A percentile compares a stretch with the other conserved stretches of the same genome.
Evolutionary conservation across 1,284 basidiomycete genomes (phyloP).

Genomic region (Gymnopus androsaceus): DNA sequence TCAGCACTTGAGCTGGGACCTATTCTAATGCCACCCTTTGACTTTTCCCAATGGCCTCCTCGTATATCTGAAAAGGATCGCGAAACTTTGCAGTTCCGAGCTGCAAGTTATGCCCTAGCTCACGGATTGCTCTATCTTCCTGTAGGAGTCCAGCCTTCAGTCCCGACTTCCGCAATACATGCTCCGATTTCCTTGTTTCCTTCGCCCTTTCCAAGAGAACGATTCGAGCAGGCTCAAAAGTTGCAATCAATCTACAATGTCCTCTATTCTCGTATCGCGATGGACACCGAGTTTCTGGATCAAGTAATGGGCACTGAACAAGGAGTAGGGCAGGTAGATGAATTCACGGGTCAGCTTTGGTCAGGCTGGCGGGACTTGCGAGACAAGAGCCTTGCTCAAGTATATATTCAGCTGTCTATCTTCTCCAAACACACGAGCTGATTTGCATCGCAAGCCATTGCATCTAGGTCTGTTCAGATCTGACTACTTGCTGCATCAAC

Average conservation of each 20-base stretch:
- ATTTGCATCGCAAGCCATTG: constrained; percentile 53
- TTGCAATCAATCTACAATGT: constrained; percentile 84
- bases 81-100: constrained; percentile 59
- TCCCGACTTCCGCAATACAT: constrained; percentile 78
- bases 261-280: constrained; percentile 84
- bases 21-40: constrained; percentile 35
- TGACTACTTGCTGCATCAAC: constrained; percentile 89
- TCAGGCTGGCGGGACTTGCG: constrained; percentile 79
- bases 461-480: constrained; percentile 95
- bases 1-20: too few species aligned
- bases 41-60: constrained; percentile 74
- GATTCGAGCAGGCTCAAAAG: constrained; percentile 69
- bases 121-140: constrained; percentile 87
- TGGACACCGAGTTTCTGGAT: constrained; percentile 81
- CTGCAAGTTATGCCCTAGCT: constrained; percentile 84
- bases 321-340: constrained; percentile 82
- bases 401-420: constrained; percentile 21
- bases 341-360: constrained; percentile 88
- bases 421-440: not conserved
- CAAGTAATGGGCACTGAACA: constrained; percentile 75
- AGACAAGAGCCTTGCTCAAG: constrained; percentile 46
- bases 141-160: constrained; percentile 42
- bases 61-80: constrained; percentile 58
- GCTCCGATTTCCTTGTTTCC: constrained; percentile 90
- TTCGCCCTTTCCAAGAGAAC: constrained; percentile 77